Conservation (phyloP, 371 early-diverging fungal genomes). For the Mucor racemosus region DNA sequence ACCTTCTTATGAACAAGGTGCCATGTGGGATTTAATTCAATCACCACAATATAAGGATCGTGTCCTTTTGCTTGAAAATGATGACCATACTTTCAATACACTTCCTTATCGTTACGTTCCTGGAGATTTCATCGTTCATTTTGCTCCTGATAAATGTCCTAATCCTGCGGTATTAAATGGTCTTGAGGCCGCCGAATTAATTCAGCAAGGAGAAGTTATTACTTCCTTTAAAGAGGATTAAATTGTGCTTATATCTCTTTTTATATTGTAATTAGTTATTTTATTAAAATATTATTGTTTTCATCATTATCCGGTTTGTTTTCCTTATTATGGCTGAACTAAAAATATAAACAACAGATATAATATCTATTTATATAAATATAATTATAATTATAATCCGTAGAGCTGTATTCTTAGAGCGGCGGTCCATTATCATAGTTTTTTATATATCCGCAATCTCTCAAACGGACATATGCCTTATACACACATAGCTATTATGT, state of each 20-base stretch:
- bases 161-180: constrained; percentile 60
- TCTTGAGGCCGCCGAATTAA: constrained; percentile 39
- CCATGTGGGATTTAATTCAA: constrained; percentile 65
- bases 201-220: constrained; percentile 37
- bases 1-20: constrained; percentile 63
- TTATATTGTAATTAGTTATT: neutral
- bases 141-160: constrained; percentile 69
- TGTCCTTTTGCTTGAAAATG: constrained; percentile 53
- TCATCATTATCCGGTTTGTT: neutral
- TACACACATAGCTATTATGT: no score
- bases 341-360: neutral
- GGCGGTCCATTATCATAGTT: no score
- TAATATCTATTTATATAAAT: no score
- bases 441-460: no score
- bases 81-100: constrained; percentile 68
- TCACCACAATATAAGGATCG: constrained; percentile 33
- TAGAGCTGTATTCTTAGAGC: no score
- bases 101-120: constrained; percentile 56
- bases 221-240: constrained; percentile 35
- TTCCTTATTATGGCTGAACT: neutral
- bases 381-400: no score
- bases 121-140: constrained; percentile 69
- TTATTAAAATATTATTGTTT: neutral
- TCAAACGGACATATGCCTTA: no score
- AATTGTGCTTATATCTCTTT: neutral